phyloP scores from a whole-genome alignment of 768 basidiomycete genomes.

The Leucogyrophana mollusca region DNA sequence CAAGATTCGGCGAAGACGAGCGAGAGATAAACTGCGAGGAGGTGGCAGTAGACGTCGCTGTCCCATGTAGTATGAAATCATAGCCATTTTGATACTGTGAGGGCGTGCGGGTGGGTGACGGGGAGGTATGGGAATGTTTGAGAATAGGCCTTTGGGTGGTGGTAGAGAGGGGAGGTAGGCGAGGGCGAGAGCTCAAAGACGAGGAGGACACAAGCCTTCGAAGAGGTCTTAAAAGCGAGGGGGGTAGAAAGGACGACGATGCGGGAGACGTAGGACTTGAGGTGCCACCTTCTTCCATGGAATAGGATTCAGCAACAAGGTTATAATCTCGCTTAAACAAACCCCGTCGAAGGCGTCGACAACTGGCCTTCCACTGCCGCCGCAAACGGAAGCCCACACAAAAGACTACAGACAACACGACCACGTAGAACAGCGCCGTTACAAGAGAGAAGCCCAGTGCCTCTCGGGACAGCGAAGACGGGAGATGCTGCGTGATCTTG shows the following conservation, averaged over 20 bases:
- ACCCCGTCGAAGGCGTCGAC: slow-evolving; percentile 45
- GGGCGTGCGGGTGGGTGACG: slow-evolving; percentile 12
- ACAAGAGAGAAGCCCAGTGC: slow-evolving; percentile 75
- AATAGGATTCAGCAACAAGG: slow-evolving; percentile 18
- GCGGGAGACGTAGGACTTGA: slow-evolving; percentile 15
- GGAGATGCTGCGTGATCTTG: slow-evolving; percentile 63
- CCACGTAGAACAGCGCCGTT: slow-evolving; percentile 54
- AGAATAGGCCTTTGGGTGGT: slow-evolving; percentile 11
- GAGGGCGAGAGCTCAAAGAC: slow-evolving; percentile 15
- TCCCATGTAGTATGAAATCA: slow-evolving; percentile 14
- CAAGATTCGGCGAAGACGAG: slow-evolving; percentile 24
- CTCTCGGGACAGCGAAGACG: slow-evolving; percentile 55
- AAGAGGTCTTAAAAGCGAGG: slow-evolving; percentile 25
- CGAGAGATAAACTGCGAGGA: slow-evolving; percentile 32
- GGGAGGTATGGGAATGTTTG: slow-evolving; percentile 21
- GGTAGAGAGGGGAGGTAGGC: slow-evolving; percentile 18
- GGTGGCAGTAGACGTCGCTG: slow-evolving; percentile 22
- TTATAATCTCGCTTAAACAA: slow-evolving; percentile 31
- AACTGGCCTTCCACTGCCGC: slow-evolving; percentile 45
- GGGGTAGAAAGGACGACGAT: slow-evolving; percentile 17
- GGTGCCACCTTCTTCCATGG: slow-evolving; percentile 47
- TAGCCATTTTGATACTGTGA: slow-evolving; percentile 19
- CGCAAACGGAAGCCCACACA: slow-evolving; percentile 57
- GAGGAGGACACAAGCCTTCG: slow-evolving; percentile 24
- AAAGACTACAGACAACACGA: slow-evolving; percentile 41